Conservation (phyloP, 1,284 basidiomycete species). For the Tetrapyrgos nigripes region DNA sequence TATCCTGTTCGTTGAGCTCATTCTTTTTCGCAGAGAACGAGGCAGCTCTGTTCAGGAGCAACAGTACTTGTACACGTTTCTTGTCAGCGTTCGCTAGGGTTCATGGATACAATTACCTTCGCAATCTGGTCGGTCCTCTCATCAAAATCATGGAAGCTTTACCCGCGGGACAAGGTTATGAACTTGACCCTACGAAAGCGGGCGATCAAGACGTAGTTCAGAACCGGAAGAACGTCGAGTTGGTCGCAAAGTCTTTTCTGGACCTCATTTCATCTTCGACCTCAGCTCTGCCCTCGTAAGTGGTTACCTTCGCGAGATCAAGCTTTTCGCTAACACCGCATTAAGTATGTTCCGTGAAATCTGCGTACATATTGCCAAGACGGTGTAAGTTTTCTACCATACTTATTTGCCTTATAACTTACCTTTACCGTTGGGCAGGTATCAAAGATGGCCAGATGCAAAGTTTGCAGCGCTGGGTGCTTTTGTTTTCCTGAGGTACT, state of each 20-base stretch:
- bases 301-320: conserved; percentile 10
- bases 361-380: conserved; percentile 82
- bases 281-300: conserved; percentile 78
- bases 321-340: conserved; percentile 1
- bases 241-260: conserved; percentile 80
- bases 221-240: conserved; percentile 77
- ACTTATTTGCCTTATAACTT: background rate
- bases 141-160: conserved; percentile 76
- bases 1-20: background rate
- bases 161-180: conserved; percentile 79
- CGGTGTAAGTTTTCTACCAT: conserved; percentile 64
- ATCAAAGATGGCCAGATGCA: conserved; percentile 72
- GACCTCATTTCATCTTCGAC: conserved; percentile 78
- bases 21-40: conserved; percentile 64
- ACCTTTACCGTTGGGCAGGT: conserved; percentile 14
- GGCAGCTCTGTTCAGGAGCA: conserved; percentile 82
- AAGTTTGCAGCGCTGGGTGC: conserved; percentile 89
- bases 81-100: conserved; percentile 85
- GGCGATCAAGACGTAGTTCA: conserved; percentile 66
- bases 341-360: conserved; percentile 87
- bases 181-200: conserved; percentile 78
- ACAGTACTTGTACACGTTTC: conserved; percentile 86
- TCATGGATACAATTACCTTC: conserved; percentile 89
- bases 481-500: conserved; percentile 86
- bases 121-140: conserved; percentile 78